Base-by-base conservation (phyloP, 352 stramenopile species). In the Saprolegnia parasitica region DNA sequence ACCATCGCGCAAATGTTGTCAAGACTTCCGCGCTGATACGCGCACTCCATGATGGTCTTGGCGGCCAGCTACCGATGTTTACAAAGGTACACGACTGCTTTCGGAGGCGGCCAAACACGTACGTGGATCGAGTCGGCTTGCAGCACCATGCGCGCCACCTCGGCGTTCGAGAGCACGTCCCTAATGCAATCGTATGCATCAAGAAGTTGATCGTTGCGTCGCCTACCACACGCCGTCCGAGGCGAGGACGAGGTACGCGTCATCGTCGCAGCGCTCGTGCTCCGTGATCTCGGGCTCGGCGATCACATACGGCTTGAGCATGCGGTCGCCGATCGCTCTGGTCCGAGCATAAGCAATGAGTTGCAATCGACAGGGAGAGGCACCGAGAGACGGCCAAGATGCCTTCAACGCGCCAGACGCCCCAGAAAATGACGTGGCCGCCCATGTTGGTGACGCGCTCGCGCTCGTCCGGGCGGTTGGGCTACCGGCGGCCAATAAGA, bases 1-100 rank as follows among this genome's bases (percentile, higher is more conserved):
- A 97, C 81, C 79, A 97, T 88, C 68, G 86, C 89, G 56, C 86
- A 96, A 29, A 97, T 96, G 71, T 97, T 97, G 78, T 97, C 90
- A 47, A 94, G 77, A 57, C 87, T 96, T 21, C 89, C 86, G 32
- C 84, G 81, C 40, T 77, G 75, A 35, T 95, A 96, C 10, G 90
- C 89, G 52, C 96, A 82, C 42, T 96, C 83, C 76, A 95, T 95
- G 42, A 97, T 78, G 18, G 78, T 76, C 67, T 90, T 80, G 20
- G 90, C 87, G 3, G 85, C 87, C 13, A 75, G 68, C 72, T 96
- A 84, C 11, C 81, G 77, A 56, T 50, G n/a, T n/a, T n/a, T n/a
- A n/a, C n/a, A n/a, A n/a, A n/a, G n/a, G n/a, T n/a, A n/a, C n/a
- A n/a, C n/a, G n/a, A n/a, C n/a, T n/a, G n/a, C 20, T 21, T 26